phyloP scores from a whole-genome alignment of 768 basidiomycete genomes.

The Auricularia sp. region DNA sequence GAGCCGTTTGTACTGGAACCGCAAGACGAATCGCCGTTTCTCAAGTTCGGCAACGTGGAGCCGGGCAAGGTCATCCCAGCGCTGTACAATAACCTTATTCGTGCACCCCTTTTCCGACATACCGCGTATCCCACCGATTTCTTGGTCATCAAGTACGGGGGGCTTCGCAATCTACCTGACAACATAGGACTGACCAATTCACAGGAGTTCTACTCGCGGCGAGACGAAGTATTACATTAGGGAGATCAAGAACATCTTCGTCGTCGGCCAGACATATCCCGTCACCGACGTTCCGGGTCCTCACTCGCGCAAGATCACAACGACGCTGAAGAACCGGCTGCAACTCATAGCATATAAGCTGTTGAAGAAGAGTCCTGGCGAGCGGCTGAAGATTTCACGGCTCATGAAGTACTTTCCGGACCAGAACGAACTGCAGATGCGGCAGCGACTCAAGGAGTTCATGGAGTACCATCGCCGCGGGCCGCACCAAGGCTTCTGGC shows the following conservation, averaged over 20 bases:
- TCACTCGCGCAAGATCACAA: constrained; percentile 94
- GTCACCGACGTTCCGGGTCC: constrained; percentile 94
- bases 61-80: constrained; percentile 88
- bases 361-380: constrained; percentile 73
- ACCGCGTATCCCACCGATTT: constrained; percentile 85
- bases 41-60: constrained; percentile 93
- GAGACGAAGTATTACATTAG: constrained; percentile 85
- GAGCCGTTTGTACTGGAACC: constrained; percentile 94
- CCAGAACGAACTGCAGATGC: constrained; percentile 95
- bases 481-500: constrained; percentile 94
- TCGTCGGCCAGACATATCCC: constrained; percentile 94
- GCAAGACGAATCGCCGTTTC: constrained; percentile 95
- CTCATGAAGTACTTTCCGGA: constrained; percentile 97
- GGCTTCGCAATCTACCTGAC: background rate
- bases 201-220: constrained; percentile 78
- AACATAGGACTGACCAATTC: constrained; percentile 1
- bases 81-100: constrained; percentile 88
- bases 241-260: constrained; percentile 88
- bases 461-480: constrained; percentile 95
- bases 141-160: constrained; percentile 72
- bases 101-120: constrained; percentile 91
- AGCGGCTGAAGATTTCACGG: constrained; percentile 85
- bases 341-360: constrained; percentile 94
- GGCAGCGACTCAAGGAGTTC: constrained; percentile 94
- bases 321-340: constrained; percentile 83